Evolutionary conservation across 2,329 filamentous ascomycete genomes (phyloP), one percentile per base, ranked within the genome.

Genomic region (Alternaria sp.): DNA sequence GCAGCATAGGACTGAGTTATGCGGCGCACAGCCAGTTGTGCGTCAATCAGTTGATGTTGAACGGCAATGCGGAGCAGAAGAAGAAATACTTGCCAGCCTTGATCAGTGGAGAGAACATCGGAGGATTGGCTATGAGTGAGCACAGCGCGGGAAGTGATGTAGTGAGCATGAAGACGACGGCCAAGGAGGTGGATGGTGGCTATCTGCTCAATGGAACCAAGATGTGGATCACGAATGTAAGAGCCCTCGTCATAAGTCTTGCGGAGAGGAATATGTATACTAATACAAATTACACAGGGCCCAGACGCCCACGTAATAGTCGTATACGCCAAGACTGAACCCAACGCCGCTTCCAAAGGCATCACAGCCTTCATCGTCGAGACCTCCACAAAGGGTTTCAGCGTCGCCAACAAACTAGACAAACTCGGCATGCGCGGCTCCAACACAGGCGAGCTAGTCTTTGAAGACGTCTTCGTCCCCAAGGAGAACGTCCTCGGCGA

Each of bases 221-320:
- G 85, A 97, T 98, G 94, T 99, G 94, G 94, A 99, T 99, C 77
- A 99, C 94, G 64, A 99, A 99, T 80, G 92, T 86, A 68, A 44
- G 9, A 11, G 79, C 71, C 18, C 10, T n/a, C 20, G 16, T 4
- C 16, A 38, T 4, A 4, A 22, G 11, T 16, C 5, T 40, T 30
- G 4, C 12, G 14, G 6, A 30, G 18, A 27, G 9, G 12, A n/a
- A n/a, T 8, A 30, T 2, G 20, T 7, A 16, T 14, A 7, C 45
- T 60, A 41, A 62, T 12, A 28, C 22, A 12, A 45, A 18, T 16
- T n/a, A 3, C 7, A n/a, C 46, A 82, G 76, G 88, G 94, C 5
- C 94, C 94, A 0, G 94, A 98, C 76, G 95, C 95, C n/a, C 87
- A 97, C 78, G 85, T 91, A 43, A 89, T 98, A 57, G 89, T 99